Evolutionary conservation across 768 basidiomycete genomes (phyloP).

Genomic region (Dentipellis fragilis): DNA sequence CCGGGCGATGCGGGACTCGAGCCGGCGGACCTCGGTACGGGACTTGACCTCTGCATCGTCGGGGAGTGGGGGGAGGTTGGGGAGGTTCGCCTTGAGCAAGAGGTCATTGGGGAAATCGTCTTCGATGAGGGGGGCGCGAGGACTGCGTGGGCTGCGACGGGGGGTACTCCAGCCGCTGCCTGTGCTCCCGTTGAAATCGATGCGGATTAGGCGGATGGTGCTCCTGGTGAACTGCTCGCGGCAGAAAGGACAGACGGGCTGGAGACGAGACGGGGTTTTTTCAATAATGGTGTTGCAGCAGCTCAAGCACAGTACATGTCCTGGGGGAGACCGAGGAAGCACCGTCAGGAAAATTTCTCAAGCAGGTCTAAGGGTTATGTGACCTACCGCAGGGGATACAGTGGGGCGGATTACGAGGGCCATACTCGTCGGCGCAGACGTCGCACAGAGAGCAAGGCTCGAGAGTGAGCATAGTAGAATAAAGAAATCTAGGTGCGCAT

Average conservation of each 20-base stretch:
- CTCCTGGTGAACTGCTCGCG: conserved; percentile 63
- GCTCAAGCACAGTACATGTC: conserved; percentile 69
- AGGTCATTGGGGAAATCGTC: conserved; percentile 30
- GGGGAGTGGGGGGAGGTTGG: conserved; percentile 11
- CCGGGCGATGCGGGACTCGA: conserved; percentile 71
- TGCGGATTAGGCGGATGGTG: conserved; percentile 65
- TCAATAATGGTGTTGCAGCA: conserved; percentile 77
- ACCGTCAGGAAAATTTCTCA: conserved; percentile 18
- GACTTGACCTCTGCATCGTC: conserved; percentile 25
- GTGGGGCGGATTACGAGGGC: conserved; percentile 62
- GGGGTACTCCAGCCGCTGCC: conserved; percentile 64
- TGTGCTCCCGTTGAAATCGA: conserved; percentile 47
- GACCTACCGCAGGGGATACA: conserved; percentile 72
- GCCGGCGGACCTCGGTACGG: conserved; percentile 40
- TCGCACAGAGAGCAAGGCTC: conserved; percentile 78
- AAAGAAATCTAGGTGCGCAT: conserved; percentile 4
- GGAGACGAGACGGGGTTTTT: conserved; percentile 60
- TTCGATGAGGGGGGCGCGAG: conserved; percentile 28
- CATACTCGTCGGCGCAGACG: conserved; percentile 84
- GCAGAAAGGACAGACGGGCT: conserved; percentile 80
- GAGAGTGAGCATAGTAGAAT: conserved; percentile 62
- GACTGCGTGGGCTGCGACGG: conserved; percentile 37
- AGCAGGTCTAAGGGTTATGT: conserved; percentile 15
- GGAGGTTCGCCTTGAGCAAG: conserved; percentile 20
- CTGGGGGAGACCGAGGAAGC: conserved; percentile 26